Evolutionary conservation across 805 yeast genomes (phyloP), one percentile per base, ranked within the genome.

Genomic region (Kazachstania martiniae): DNA sequence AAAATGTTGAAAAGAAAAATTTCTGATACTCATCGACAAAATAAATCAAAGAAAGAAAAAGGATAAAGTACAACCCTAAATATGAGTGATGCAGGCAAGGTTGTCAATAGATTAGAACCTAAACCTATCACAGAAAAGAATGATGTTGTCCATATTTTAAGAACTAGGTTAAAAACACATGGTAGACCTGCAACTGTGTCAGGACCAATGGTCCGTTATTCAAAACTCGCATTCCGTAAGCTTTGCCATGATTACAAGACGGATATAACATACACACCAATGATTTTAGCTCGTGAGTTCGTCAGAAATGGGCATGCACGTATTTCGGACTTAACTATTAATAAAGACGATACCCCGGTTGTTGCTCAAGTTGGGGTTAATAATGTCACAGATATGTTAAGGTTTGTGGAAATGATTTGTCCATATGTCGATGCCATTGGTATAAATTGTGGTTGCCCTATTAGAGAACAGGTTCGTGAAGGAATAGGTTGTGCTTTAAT

Each of bases 141-240:
- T n/a, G n/a, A n/a, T n/a, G n/a, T n/a, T n/a, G n/a, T n/a, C n/a
- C 53, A 61, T 26, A 69, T 76, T 12, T 62, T 76, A 8, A 58
- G 25, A 25, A 56, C 66, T 36, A 61, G 78, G 49, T 52, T 58
- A 41, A 33, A 44, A 16, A 49, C 55, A 3, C 70, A 67, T 38
- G 62, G 63, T 4, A 56, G 78, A 37, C 77, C 79, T 0, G 84
- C 71, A 1, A 69, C 66, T 27, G 66, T 81, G 8, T 77, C 83
- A 1, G 98, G 97, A 0, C 98, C 98, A 4, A 91, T 91, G 98
- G 98, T 91, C 1, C 64, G 98, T 32, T 91, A 91, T 62, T 84
- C 95, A 1, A 89, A 91, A 55, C 67, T 91, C 27, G 95, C 97
- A 3, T 89, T 91, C 50, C 66, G 98, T 32, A 82, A 83, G 37